Evolutionary conservation across 352 stramenopile genomes (phyloP).

Genomic region (Pythium guiyangense): DNA sequence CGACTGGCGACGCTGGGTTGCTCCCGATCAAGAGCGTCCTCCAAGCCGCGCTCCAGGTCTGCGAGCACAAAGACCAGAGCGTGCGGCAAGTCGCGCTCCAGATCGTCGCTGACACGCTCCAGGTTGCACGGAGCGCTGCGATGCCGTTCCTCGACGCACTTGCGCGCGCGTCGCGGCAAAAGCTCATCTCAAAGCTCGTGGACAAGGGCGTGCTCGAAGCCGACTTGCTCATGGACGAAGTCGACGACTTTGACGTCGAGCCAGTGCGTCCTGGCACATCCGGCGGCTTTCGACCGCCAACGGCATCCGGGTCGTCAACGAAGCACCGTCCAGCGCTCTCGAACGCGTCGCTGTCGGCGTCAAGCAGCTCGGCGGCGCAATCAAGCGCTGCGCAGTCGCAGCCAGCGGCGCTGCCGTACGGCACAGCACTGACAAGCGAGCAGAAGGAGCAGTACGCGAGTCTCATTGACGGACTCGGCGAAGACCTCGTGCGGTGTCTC

Average conservation of each 20-base stretch:
- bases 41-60: conserved; percentile 58
- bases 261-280: conserved; percentile 46
- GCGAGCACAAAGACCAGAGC: conserved; percentile 70
- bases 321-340: conserved; percentile 68
- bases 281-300: conserved; percentile 48
- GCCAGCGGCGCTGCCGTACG: conserved; percentile 55
- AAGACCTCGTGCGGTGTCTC: conserved; percentile 70
- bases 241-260: conserved; percentile 77
- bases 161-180: conserved; percentile 58
- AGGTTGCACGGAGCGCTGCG: conserved; percentile 43
- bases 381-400: conserved; percentile 22
- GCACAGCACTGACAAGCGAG: conserved; percentile 54
- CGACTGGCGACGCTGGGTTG: conserved; percentile 19
- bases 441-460: conserved; percentile 44
- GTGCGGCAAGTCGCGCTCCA: conserved; percentile 59
- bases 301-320: conserved; percentile 66
- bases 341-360: conserved; percentile 47
- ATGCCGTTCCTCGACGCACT: conserved; percentile 75
- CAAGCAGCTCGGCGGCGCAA: conserved; percentile 13
- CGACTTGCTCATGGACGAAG: conserved; percentile 81
- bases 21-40: conserved; percentile 66
- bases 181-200: conserved; percentile 78
- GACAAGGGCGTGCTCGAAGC: conserved; percentile 65
- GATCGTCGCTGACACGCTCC: conserved; percentile 63
- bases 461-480: conserved; percentile 58